Conservation (phyloP, 2,329 filamentous ascomycete species). For the Fusarium scirpi region DNA sequence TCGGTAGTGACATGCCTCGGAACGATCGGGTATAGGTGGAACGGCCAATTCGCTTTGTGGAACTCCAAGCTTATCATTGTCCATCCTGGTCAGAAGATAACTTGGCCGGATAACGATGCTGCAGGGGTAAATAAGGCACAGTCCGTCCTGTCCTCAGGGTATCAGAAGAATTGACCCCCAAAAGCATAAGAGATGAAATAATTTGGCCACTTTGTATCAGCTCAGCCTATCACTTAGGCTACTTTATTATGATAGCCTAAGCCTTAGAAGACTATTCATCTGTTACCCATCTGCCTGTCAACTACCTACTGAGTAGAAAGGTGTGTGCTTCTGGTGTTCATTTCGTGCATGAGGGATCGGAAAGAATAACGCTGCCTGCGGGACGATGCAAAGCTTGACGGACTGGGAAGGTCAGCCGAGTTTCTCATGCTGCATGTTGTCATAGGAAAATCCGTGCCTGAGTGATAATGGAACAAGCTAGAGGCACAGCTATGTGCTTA, state of each 20-base stretch:
- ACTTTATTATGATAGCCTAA: background rate
- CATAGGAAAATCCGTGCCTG: background rate
- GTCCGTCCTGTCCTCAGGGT: background rate
- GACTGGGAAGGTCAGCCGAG: background rate
- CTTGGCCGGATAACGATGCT: background rate
- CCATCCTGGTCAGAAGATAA: background rate
- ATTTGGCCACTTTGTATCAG: background rate
- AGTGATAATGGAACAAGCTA: background rate
- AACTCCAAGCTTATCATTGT: conserved; percentile 1
- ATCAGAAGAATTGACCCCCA: background rate
- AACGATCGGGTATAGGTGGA: conserved; percentile 8
- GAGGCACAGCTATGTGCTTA: conserved; percentile 5
- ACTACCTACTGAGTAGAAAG: conserved; percentile 16
- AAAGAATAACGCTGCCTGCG: conserved; percentile 9
- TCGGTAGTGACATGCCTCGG: conserved; percentile 2
- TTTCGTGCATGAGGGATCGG: conserved; percentile 9
- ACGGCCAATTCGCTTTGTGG: background rate
- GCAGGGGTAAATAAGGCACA: background rate
- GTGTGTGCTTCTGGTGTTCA: background rate
- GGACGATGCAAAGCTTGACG: conserved; percentile 6
- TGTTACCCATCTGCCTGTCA: background rate
- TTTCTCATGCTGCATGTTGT: background rate
- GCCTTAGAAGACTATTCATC: background rate
- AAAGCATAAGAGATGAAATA: background rate
- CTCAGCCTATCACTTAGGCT: background rate